phyloP scores from a whole-genome alignment of 345 rosid genomes.

The rapeseed (Brassica napus) region DNA sequence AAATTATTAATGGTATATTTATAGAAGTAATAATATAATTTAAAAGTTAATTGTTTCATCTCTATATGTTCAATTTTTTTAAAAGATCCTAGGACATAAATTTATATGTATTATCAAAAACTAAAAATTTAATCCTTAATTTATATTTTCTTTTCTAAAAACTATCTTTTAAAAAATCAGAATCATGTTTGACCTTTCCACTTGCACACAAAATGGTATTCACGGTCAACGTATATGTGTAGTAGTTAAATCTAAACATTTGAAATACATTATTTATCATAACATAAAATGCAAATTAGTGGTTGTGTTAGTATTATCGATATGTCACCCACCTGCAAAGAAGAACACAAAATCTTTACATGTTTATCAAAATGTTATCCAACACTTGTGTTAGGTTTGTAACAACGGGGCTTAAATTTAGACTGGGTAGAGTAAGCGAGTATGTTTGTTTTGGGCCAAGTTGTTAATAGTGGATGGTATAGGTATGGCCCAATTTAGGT shows the following conservation, averaged over 20 bases:
- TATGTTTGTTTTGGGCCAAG: constrained; percentile 16
- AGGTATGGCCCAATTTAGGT: constrained; percentile 23
- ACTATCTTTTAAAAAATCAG: no score
- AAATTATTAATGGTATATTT: no score
- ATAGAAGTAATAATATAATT: neutral
- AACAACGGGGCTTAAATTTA: neutral
- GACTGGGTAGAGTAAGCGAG: constrained; percentile 9
- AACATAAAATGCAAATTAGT: neutral
- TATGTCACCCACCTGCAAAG: neutral
- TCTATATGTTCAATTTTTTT: no score
- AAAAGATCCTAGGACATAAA: neutral
- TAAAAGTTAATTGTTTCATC: no score
- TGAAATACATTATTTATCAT: neutral
- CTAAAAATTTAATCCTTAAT: no score
- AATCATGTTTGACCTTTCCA: no score
- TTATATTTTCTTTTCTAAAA: no score
- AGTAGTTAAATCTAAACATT: neutral
- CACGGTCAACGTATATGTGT: neutral
- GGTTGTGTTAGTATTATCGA: neutral
- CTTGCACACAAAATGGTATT: no score
- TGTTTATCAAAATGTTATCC: neutral
- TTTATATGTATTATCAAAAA: neutral
- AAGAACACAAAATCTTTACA: neutral
- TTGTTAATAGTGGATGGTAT: constrained; percentile 11
- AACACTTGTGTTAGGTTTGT: neutral